Conservation (phyloP, 768 basidiomycete species). For the Trametes gibbosa region DNA sequence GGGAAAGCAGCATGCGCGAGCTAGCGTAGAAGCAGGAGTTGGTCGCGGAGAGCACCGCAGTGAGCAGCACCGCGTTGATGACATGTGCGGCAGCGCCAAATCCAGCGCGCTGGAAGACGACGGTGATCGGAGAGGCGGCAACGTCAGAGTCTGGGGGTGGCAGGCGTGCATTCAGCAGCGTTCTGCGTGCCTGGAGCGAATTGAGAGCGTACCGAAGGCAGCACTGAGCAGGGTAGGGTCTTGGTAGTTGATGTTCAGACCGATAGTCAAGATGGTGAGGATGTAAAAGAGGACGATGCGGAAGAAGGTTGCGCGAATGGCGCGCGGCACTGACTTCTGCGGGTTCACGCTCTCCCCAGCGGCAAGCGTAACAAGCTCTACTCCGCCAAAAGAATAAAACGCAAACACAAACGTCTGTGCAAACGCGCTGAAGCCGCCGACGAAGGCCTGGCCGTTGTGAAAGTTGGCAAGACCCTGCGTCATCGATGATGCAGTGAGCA, state of each 20-base stretch:
- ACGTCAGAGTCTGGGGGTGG: slow-evolving; percentile 42
- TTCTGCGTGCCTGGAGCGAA: background rate
- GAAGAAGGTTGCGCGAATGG: slow-evolving; percentile 57
- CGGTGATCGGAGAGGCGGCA: slow-evolving; percentile 59
- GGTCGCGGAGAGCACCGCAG: slow-evolving; percentile 62
- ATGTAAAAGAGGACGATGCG: slow-evolving; percentile 65
- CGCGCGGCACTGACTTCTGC: slow-evolving; percentile 58
- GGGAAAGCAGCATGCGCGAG: slow-evolving; percentile 55
- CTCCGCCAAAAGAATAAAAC: slow-evolving; percentile 68
- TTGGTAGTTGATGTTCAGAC: slow-evolving; percentile 59
- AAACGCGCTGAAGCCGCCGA: slow-evolving; percentile 52
- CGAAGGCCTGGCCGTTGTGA: slow-evolving; percentile 47
- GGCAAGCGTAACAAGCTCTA: slow-evolving; percentile 71
- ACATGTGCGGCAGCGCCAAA: slow-evolving; percentile 61
- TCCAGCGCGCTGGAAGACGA: slow-evolving; percentile 59
- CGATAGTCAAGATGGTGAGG: slow-evolving; percentile 62
- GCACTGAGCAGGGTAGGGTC: slow-evolving; percentile 52
- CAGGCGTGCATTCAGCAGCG: background rate
- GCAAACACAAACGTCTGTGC: slow-evolving; percentile 64
- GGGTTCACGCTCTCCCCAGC: slow-evolving; percentile 68
- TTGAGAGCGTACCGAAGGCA: slow-evolving; percentile 37
- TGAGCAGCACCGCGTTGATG: slow-evolving; percentile 65
- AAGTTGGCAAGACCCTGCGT: slow-evolving; percentile 51
- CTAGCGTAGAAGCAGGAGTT: slow-evolving; percentile 67
- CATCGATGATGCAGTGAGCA: background rate